phyloP scores from a whole-genome alignment of 2,329 filamentous ascomycete genomes.

The Trichoderma asperellum region DNA sequence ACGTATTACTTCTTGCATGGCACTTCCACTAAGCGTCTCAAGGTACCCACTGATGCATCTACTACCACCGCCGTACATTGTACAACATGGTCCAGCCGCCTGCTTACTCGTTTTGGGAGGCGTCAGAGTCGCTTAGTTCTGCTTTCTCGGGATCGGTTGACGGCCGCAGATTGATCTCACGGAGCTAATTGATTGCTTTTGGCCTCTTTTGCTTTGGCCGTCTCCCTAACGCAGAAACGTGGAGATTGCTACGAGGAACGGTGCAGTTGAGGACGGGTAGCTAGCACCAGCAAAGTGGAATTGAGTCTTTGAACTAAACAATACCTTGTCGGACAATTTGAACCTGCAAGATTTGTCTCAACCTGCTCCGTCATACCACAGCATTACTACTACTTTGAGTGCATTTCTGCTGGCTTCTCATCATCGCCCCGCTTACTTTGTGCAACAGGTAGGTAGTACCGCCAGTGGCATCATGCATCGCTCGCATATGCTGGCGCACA shows the following conservation, averaged over 20 bases:
- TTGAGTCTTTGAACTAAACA: slow-evolving; percentile 7
- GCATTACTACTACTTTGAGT: neutral
- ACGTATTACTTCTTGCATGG: neutral
- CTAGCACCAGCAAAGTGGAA: slow-evolving; percentile 14
- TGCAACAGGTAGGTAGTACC: slow-evolving; percentile 23
- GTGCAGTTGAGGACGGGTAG: slow-evolving; percentile 7
- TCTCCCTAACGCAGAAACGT: slow-evolving; percentile 24
- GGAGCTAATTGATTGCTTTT: slow-evolving; percentile 17
- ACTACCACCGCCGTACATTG: slow-evolving; percentile 2
- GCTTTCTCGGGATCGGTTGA: slow-evolving; percentile 23
- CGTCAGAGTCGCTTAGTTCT: slow-evolving; percentile 25
- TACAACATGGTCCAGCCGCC: neutral
- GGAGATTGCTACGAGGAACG: slow-evolving; percentile 5
- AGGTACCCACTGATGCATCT: slow-evolving; percentile 1
- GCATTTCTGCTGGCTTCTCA: neutral
- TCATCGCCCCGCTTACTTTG: neutral
- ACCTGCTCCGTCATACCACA: neutral
- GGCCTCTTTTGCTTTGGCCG: slow-evolving; percentile 20
- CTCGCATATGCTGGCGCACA: slow-evolving; percentile 21
- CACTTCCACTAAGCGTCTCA: neutral
- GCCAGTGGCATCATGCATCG: slow-evolving; percentile 4
- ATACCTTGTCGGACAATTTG: slow-evolving; percentile 23
- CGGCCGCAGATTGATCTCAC: slow-evolving; percentile 27
- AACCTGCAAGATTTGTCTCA: slow-evolving; percentile 9
- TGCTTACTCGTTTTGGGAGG: slow-evolving; percentile 25